A percentile compares a stretch with the other conserved stretches of the same genome.
These are phyloP conservation scores for Beta vulgaris DNA, from an alignment of 148 eudicot species.

Conservation along the genomic window DNA sequence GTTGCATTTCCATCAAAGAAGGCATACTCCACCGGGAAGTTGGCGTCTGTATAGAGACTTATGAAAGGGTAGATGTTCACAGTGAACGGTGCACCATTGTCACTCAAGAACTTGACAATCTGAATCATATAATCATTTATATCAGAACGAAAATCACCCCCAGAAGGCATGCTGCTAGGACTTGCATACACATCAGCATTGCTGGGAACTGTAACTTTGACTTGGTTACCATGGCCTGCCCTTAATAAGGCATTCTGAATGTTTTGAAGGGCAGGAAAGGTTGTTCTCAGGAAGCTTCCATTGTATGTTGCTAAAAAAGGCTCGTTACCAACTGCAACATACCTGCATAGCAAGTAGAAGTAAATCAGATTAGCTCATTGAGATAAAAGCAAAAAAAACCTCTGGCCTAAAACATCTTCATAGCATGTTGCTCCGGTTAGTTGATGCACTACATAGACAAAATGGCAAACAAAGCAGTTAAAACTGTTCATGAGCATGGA, in stretches of 20 bases:
- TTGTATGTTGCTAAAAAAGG: conserved; percentile 80
- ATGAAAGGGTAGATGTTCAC: conserved; percentile 93
- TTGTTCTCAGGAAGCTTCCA: conserved; percentile 68
- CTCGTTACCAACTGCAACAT: conserved; percentile 94
- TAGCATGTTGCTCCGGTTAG: background rate
- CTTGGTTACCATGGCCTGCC: conserved; percentile 54
- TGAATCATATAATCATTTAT: conserved; percentile 57
- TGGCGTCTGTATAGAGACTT: conserved; percentile 59
- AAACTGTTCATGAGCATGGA: background rate
- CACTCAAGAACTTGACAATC: conserved; percentile 62
- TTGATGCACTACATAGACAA: background rate
- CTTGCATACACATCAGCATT: conserved; percentile 75
- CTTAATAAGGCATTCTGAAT: conserved; percentile 73
- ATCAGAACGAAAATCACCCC: conserved; percentile 74
- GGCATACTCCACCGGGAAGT: conserved; percentile 81
- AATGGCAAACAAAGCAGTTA: no score
- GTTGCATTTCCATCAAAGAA: conserved; percentile 74
- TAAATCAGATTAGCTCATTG: background rate
- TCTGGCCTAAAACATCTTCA: background rate
- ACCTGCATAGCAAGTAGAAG: conserved; percentile 40
- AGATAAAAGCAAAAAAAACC: background rate
- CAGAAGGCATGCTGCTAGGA: conserved; percentile 54
- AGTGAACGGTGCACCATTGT: conserved; percentile 67
- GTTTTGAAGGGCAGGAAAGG: conserved; percentile 80
- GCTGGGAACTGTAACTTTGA: conserved; percentile 69